Conservation (phyloP, 2,329 filamentous ascomycete genomes). For the Colletotrichum somersetense region DNA sequence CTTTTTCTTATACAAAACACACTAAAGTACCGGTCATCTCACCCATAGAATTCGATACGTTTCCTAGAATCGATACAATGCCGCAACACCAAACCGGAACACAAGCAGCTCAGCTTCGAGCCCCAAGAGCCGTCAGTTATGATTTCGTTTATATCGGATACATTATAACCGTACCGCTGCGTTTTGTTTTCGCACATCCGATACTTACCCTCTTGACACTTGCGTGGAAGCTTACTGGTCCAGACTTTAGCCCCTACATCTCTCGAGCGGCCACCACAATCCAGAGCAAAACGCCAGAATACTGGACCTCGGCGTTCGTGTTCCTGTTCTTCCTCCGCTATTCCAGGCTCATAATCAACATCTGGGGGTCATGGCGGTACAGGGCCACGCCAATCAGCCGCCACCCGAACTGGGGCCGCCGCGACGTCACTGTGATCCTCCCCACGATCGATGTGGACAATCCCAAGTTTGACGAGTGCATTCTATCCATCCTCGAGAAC, state of each 20-base stretch:
- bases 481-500: constrained; percentile 56
- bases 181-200: background rate
- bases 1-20: background rate
- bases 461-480: constrained; percentile 56
- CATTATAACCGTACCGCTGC: background rate
- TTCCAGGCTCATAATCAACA: constrained; percentile 10
- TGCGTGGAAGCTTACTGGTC: no score
- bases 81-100: background rate
- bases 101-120: background rate
- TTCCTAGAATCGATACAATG: background rate
- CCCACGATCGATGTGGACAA: constrained; percentile 62
- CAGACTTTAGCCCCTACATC: background rate
- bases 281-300: background rate
- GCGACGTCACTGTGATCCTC: constrained; percentile 64
- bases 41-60: no score
- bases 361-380: constrained; percentile 51
- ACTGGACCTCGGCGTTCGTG: constrained; percentile 7
- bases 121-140: background rate
- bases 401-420: constrained; percentile 49
- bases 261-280: background rate
- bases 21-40: background rate
- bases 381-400: constrained; percentile 47
- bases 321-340: constrained; percentile 18
- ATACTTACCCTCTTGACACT: background rate
- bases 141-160: no score